phyloP scores from a whole-genome alignment of 257 asterid genomes.

The Solanum chaucha region DNA sequence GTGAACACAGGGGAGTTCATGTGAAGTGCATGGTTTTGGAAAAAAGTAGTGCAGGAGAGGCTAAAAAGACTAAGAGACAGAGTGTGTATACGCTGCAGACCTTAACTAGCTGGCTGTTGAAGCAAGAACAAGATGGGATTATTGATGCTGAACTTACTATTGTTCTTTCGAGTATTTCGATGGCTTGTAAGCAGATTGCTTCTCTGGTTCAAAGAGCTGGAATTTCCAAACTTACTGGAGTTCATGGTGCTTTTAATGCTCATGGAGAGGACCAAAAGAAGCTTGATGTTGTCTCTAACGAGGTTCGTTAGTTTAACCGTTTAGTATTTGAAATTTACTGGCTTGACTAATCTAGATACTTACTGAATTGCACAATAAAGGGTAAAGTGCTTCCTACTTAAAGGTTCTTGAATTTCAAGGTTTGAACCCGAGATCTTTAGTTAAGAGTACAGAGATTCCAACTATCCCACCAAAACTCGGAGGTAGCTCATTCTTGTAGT shows the following conservation, averaged over 20 bases:
- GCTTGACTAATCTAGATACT: neutral
- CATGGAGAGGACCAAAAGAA: conserved; percentile 98
- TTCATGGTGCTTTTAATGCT: conserved; percentile 71
- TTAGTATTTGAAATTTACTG: neutral
- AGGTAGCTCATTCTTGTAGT: neutral
- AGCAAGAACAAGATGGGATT: conserved; percentile 66
- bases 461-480: neutral
- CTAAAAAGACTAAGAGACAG: conserved; percentile 22
- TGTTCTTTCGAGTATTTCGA: conserved; percentile 74
- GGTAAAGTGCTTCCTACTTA: neutral
- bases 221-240: conserved; percentile 77
- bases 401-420: neutral
- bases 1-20: conserved; percentile 11
- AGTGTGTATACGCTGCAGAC: conserved; percentile 53
- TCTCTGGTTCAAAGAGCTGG: conserved; percentile 77
- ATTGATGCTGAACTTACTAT: conserved; percentile 88
- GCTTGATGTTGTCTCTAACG: conserved; percentile 76
- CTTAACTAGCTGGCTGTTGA: conserved; percentile 68
- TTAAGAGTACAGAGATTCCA: neutral
- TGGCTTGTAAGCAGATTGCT: conserved; percentile 93
- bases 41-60: conserved; percentile 15
- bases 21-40: conserved; percentile 68
- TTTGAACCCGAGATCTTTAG: neutral
- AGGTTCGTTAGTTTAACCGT: conserved; percentile 15
- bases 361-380: neutral